These are phyloP conservation scores for Saprolegnia diclina DNA, from an alignment of 352 stramenopile species.

Conservation along the genomic window DNA sequence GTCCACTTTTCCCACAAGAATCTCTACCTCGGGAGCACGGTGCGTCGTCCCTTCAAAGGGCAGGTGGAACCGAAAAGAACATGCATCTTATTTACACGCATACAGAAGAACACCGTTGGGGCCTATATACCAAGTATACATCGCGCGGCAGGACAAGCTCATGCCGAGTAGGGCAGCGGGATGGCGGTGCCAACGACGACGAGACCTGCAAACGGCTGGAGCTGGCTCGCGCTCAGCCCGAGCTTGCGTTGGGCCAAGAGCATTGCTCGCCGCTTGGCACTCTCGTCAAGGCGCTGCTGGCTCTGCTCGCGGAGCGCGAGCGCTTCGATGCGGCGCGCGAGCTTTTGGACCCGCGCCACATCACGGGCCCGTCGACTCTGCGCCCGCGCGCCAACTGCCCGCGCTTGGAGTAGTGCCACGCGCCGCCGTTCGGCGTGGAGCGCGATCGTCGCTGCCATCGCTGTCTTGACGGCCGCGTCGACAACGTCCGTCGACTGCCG, in stretches of 20 bases:
- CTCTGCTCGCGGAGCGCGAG: not conserved
- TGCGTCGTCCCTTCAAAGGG: too few relatives aligned
- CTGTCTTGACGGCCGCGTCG: conserved; percentile 14
- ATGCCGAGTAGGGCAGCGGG: not conserved
- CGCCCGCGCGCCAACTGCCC: not conserved
- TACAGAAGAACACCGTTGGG: too few relatives aligned
- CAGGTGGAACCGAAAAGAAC: too few relatives aligned
- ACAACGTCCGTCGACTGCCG: conserved; percentile 16
- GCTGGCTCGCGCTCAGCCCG: not conserved
- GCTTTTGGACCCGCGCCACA: conserved; percentile 1
- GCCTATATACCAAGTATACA: not conserved
- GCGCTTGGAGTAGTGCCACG: not conserved
- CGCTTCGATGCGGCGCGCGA: not conserved
- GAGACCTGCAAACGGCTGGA: conserved; percentile 15
- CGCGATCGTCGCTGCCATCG: conserved; percentile 9
- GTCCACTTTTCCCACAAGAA: too few relatives aligned
- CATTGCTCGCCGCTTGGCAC: conserved; percentile 6
- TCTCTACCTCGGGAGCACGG: too few relatives aligned
- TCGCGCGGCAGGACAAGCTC: not conserved
- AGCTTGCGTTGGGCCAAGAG: conserved; percentile 10
- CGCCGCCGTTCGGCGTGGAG: conserved; percentile 15
- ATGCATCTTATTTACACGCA: too few relatives aligned
- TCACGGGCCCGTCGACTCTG: not conserved
- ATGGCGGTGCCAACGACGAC: conserved; percentile 13
- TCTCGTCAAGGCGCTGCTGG: not conserved